Base-by-base conservation (phyloP, 371 early-diverging fungal genomes). In the Apophysomyces trapeziformis region DNA sequence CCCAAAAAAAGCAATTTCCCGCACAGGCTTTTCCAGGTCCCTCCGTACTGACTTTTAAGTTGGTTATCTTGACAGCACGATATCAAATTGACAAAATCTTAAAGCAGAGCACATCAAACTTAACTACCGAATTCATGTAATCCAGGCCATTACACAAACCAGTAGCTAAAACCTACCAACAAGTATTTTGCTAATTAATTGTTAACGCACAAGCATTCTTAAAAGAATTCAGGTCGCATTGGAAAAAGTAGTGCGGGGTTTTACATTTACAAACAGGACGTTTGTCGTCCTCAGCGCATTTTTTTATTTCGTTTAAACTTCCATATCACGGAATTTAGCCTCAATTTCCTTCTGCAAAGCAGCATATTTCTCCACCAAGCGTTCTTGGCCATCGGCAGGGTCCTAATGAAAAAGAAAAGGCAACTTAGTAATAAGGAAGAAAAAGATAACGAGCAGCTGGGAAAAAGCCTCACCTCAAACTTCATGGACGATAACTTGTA, bases 401-500 rank as follows among this genome's bases (percentile, higher is more conserved):
- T 98, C 95, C 86, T 89, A 71, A 16, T 8, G n/a, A 38, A 32
- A 54, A 57, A 4, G 26, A 66, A 44, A 35, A 6, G 32, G 37
- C 3, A 21, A 21, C 9, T 50, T 21, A 50, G 21, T 11, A 60
- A 44, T 11, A 60, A 44, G 43, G 8, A 6, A 26, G n/a, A 43
- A 46, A 47, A 73, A 16, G 50, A 59, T 16, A 36, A 9, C 35
- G 12, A 16, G 21, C 16, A 21, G 54, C 13, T 8, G 8, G 39
- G 16, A 13, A 21, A 4, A 1, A 45, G 35, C 63, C 67, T 38
- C 68, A 85, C 89, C 82, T 98, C 97, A 74, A 99, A 99, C 88
- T 99, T 99, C 99, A 99, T 99, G 59, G 97, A 95, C 75, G 93
- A 95, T 57, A 99, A 90, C 80, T 95, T 95, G 86, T 99, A 97